Conservation (phyloP, 2,329 filamentous ascomycete species). For the Fusarium lyarnte region DNA sequence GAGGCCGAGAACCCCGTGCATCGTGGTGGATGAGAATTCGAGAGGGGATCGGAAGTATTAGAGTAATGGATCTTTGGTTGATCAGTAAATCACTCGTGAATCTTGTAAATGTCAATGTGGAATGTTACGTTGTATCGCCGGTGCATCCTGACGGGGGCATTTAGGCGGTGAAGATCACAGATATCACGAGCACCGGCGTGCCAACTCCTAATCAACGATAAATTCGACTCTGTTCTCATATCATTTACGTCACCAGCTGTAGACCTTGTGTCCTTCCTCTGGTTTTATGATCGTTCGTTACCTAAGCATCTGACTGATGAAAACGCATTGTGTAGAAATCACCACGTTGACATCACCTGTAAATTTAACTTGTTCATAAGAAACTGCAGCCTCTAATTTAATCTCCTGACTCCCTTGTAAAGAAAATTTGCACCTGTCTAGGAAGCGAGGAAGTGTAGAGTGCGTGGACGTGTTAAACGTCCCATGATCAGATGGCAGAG, state of each 20-base stretch:
- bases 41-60: not conserved
- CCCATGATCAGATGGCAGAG: not conserved
- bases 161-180: not conserved
- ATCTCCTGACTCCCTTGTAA: not conserved
- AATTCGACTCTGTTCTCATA: accelerated
- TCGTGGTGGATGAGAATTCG: accelerated
- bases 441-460: not conserved
- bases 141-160: accelerated
- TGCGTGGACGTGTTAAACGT: accelerated
- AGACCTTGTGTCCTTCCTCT: not conserved
- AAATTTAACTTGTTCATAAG: no score
- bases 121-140: not conserved
- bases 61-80: accelerated
- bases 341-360: accelerated
- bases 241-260: no score
- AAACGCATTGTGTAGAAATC: not conserved
- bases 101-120: accelerated
- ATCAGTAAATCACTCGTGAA: accelerated
- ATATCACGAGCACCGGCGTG: accelerated
- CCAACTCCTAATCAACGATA: accelerated
- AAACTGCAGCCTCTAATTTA: no score
- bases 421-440: accelerated
- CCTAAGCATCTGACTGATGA: not conserved
- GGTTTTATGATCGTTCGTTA: accelerated
- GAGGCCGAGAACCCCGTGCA: not conserved